These are phyloP conservation scores for Ceratocystis albifundus DNA, from an alignment of 2,329 filamentous ascomycete species.

Conservation along the genomic window DNA sequence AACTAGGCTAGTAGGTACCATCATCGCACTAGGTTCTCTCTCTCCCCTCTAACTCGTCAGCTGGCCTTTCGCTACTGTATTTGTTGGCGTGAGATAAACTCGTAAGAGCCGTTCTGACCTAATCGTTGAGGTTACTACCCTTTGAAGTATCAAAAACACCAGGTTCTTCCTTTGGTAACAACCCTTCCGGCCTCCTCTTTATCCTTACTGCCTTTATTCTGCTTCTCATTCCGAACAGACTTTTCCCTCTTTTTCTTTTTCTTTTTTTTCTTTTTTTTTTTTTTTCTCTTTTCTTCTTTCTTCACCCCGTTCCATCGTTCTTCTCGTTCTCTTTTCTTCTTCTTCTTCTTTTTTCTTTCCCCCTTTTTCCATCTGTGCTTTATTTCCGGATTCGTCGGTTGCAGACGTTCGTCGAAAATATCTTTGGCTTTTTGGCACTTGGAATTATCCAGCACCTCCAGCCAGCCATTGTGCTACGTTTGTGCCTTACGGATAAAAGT, in stretches of 20 bases:
- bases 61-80: neutral
- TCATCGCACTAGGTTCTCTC: neutral
- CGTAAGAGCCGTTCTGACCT: neutral
- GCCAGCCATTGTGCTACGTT: neutral
- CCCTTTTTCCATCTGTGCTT: neutral
- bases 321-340: neutral
- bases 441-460: neutral
- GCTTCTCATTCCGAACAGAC: neutral
- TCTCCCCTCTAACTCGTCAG: neutral
- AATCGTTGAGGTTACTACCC: neutral
- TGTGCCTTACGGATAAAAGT: neutral
- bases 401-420: neutral
- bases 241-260: conserved; percentile 5
- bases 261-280: neutral
- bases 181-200: conserved; percentile 10
- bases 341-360: neutral
- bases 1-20: neutral
- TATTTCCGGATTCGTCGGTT: neutral
- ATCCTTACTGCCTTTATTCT: neutral
- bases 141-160: neutral
- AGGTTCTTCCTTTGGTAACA: neutral
- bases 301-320: too few species aligned
- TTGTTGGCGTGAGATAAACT: neutral
- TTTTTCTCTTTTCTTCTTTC: neutral
- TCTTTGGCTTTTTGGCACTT: neutral